These are phyloP conservation scores for Phytophthora sp. DNA, from an alignment of 352 stramenopile species.

Conservation along the genomic window DNA sequence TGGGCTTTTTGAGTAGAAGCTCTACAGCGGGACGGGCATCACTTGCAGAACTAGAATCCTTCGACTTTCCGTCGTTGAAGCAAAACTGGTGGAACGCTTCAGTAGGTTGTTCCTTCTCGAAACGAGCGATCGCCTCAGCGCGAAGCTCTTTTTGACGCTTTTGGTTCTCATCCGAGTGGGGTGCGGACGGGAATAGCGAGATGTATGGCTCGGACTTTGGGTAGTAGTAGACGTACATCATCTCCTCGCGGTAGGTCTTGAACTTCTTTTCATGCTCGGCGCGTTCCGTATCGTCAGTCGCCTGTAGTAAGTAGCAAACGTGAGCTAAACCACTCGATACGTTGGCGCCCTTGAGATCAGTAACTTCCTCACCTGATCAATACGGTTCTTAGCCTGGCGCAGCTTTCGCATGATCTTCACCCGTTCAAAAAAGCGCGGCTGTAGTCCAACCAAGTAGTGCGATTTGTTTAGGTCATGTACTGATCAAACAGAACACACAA, in stretches of 20 bases:
- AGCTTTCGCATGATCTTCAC: constrained; percentile 88
- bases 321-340: too few species aligned
- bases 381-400: constrained; percentile 51
- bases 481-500: not conserved
- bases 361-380: constrained; percentile 48
- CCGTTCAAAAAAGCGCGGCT: constrained; percentile 84
- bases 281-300: constrained; percentile 47
- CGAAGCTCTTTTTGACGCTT: constrained; percentile 56
- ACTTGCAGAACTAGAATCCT: constrained; percentile 10
- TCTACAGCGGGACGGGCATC: constrained; percentile 38
- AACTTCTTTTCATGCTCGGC: constrained; percentile 44
- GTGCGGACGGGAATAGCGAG: constrained; percentile 63
- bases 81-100: constrained; percentile 82
- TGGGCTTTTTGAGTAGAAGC: constrained; percentile 68
- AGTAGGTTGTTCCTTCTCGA: constrained; percentile 57
- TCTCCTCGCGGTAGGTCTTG: constrained; percentile 56
- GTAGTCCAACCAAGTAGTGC: constrained; percentile 4
- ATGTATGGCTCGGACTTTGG: constrained; percentile 75
- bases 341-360: too few species aligned
- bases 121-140: constrained; percentile 48
- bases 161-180: constrained; percentile 57
- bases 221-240: constrained; percentile 89
- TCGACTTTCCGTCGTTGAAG: constrained; percentile 57
- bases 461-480: constrained; percentile 1
- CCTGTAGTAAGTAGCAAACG: constrained; percentile 26